phyloP scores from a whole-genome alignment of 208 protist genomes.

The Acanthamoeba healyi region DNA sequence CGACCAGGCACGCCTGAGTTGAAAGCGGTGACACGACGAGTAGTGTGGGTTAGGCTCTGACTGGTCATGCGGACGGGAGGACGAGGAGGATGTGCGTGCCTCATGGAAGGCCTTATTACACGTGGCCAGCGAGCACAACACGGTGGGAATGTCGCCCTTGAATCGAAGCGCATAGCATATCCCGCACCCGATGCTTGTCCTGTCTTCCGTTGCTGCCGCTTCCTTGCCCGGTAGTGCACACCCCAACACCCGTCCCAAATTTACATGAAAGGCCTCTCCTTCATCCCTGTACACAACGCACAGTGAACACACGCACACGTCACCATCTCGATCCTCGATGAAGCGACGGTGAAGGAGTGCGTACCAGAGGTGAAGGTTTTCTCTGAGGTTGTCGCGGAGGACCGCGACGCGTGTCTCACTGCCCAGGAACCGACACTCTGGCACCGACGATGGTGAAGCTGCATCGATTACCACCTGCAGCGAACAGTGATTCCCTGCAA shows the following conservation, averaged over 20 bases:
- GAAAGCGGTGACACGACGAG: not conserved
- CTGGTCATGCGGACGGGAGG: too few relatives aligned
- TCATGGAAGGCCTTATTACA: not conserved
- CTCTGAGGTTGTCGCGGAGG: not conserved
- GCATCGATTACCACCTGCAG: not conserved
- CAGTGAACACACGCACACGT: not conserved
- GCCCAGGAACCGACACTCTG: conserved; percentile 14
- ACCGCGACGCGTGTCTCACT: not conserved
- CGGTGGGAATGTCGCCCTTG: not conserved
- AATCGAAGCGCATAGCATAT: conserved; percentile 13
- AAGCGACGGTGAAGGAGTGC: not conserved
- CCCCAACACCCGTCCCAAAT: not conserved
- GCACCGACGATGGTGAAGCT: not conserved
- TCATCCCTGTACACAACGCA: not conserved
- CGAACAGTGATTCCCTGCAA: not conserved
- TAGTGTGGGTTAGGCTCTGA: too few relatives aligned
- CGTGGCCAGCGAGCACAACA: not conserved
- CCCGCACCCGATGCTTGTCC: not conserved
- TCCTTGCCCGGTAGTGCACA: not conserved
- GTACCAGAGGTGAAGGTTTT: conserved; percentile 15
- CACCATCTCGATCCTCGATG: not conserved
- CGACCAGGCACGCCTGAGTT: not conserved
- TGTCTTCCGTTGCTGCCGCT: not conserved
- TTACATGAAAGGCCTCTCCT: not conserved
- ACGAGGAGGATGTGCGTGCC: not conserved